Base-by-base conservation (phyloP, 2,329 filamentous ascomycete species). In the Aspergillus tanneri region DNA sequence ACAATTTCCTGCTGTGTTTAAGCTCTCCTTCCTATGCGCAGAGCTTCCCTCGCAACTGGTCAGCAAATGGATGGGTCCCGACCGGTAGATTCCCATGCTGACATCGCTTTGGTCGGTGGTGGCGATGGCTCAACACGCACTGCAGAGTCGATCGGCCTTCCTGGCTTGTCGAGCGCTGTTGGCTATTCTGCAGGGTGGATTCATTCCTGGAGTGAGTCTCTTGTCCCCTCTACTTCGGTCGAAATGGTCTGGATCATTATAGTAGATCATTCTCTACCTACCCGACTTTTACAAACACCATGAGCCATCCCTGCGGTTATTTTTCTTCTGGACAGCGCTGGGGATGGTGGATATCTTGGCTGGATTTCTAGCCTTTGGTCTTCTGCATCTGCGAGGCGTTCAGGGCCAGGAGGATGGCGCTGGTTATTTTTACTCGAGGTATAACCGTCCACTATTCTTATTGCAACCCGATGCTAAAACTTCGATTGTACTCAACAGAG, bases 211-310 rank as follows among this genome's bases (percentile, higher is more conserved):
- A n/a, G n/a, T n/a, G n/a, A n/a, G n/a, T n/a, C n/a, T n/a, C n/a
- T n/a, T n/a, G n/a, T n/a, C n/a, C n/a, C n/a, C n/a, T n/a, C n/a
- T n/a, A n/a, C n/a, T n/a, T n/a, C n/a, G n/a, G n/a, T n/a, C n/a
- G n/a, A n/a, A n/a, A n/a, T n/a, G n/a, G n/a, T n/a, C n/a, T n/a
- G n/a, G n/a, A n/a, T n/a, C n/a, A n/a, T n/a, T n/a, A n/a, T n/a
- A n/a, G n/a, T n/a, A 41, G 6, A 81, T 81, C 8, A 51, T 72
- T 5, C 56, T 72, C 0, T 89, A 84, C 66, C 72, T 88, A 4
- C 83, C 79, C 2, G 88, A 89, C 63, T 90, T 85, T 61, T 90
- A 88, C 67, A 89, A 80, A 30, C 77, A 78, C 2, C 74, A 75
- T 39, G 43, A 46, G 16, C 43, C n/a, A 16, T 36, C 16, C n/a